Conservation (phyloP, 352 stramenopile genomes). For the Phytophthora macrochlamydospora region DNA sequence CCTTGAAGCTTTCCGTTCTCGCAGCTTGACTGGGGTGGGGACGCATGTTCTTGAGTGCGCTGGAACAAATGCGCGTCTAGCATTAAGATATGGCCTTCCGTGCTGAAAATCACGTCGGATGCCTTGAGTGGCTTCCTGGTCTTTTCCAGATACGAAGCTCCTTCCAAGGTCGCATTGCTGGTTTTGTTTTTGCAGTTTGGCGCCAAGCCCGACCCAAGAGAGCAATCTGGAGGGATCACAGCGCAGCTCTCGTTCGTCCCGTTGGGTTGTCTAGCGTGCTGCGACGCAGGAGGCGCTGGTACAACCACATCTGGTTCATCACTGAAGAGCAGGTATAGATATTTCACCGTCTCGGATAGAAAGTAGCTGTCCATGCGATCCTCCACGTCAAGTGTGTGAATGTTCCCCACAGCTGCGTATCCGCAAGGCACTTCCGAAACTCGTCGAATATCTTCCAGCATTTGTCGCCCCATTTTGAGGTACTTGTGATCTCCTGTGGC, state of each 20-base stretch:
- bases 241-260: conserved; percentile 9
- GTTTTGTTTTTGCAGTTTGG: conserved; percentile 10
- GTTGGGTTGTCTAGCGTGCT: background rate
- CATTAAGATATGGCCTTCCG: conserved; percentile 81
- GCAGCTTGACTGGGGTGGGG: conserved; percentile 31
- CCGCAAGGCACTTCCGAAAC: conserved; percentile 90
- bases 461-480: conserved; percentile 88
- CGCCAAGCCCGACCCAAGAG: conserved; percentile 1
- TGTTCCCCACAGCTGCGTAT: conserved; percentile 92
- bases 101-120: conserved; percentile 82
- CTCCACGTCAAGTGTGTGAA: conserved; percentile 89
- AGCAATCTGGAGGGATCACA: conserved; percentile 6
- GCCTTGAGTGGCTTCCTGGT: conserved; percentile 55
- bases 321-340: conserved; percentile 99
- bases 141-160: conserved; percentile 10
- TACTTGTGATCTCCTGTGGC: conserved; percentile 90
- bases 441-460: conserved; percentile 89
- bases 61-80: conserved; percentile 65
- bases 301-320: conserved; percentile 83
- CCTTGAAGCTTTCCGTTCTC: conserved; percentile 60
- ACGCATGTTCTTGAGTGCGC: conserved; percentile 6
- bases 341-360: conserved; percentile 98
- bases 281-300: conserved; percentile 28
- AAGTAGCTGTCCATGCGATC: conserved; percentile 99
- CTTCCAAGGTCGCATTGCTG: conserved; percentile 12